Evolutionary conservation across 768 basidiomycete genomes (phyloP).

Genomic region (Boletus reticulatus): DNA sequence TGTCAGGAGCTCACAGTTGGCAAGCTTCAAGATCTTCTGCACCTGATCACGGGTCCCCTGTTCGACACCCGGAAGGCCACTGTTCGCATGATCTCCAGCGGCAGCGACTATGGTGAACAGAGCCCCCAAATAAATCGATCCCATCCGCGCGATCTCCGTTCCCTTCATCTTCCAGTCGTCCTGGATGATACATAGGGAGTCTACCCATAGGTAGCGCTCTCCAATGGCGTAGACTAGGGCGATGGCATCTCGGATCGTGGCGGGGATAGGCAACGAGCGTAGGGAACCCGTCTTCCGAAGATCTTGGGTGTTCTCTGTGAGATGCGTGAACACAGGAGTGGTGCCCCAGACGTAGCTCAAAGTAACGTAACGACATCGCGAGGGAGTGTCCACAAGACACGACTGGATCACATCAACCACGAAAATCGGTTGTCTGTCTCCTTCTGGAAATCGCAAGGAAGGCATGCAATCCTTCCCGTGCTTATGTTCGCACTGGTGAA

Average conservation of each 20-base stretch:
- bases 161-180: too few relatives aligned
- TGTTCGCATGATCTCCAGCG: neutral
- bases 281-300: neutral
- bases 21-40: conserved; percentile 10
- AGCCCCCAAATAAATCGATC: too few relatives aligned
- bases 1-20: conserved; percentile 10
- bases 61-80: conserved; percentile 11
- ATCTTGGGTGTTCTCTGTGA: neutral
- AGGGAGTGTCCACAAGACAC: conserved; percentile 13
- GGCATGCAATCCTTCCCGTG: conserved; percentile 9
- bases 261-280: conserved; percentile 7
- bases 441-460: neutral
- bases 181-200: too few relatives aligned
- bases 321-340: conserved; percentile 8
- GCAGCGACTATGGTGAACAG: too few relatives aligned
- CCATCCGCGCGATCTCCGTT: too few relatives aligned
- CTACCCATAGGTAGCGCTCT: neutral
- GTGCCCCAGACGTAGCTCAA: conserved; percentile 5
- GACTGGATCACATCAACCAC: conserved; percentile 15
- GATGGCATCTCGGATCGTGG: conserved; percentile 23
- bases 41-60: neutral
- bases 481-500: conserved; percentile 3
- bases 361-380: conserved; percentile 20
- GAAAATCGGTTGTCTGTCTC: conserved; percentile 1
- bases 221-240: conserved; percentile 18